These are phyloP conservation scores for Malus domestica DNA, from an alignment of 306 rosid species.

Conservation along the genomic window DNA sequence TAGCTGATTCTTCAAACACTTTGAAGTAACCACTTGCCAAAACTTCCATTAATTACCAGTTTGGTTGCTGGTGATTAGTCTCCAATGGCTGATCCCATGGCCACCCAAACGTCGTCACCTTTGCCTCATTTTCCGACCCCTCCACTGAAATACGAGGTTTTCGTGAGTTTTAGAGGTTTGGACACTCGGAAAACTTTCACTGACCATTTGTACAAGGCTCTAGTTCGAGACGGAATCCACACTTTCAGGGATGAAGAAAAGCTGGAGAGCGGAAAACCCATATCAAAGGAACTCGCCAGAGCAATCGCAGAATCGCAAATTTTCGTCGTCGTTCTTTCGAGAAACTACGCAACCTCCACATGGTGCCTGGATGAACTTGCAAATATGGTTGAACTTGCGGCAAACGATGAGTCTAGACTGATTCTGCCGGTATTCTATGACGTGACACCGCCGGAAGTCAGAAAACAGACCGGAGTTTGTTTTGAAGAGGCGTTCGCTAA, in stretches of 20 bases:
- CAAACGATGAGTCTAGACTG: not conserved
- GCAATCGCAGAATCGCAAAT: not conserved
- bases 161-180: not conserved
- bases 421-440: not conserved
- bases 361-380: not conserved
- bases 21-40: not conserved
- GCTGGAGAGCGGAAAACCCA: not conserved
- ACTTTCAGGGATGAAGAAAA: not conserved
- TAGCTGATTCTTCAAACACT: not conserved
- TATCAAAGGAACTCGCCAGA: not conserved
- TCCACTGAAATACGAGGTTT: not conserved
- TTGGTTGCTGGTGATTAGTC: not conserved
- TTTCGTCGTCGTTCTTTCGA: not conserved
- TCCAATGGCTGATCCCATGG: not conserved
- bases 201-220: not conserved
- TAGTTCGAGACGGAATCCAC: not conserved
- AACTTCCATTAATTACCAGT: not conserved
- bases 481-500: not conserved
- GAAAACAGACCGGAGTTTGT: not conserved
- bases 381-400: not conserved
- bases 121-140: not conserved
- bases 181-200: not conserved
- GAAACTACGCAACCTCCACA: not conserved
- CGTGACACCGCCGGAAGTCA: not conserved
- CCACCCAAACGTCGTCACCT: not conserved